Evolutionary conservation across 2,329 filamentous ascomycete genomes (phyloP).

Genomic region (Trichothecium sympodiale): DNA sequence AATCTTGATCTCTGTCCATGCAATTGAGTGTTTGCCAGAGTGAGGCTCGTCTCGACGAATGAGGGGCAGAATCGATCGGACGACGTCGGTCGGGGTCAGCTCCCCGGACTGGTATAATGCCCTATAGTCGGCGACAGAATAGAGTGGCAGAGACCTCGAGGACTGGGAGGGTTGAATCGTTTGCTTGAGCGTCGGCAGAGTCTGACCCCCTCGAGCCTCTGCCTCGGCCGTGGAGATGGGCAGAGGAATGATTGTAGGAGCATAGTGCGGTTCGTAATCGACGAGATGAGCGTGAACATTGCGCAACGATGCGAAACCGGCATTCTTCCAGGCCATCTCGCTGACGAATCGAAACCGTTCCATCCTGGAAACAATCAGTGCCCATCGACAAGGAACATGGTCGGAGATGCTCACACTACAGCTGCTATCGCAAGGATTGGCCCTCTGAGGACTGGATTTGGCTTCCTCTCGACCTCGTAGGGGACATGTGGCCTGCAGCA

Average conservation of each 20-base stretch:
- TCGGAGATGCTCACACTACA: slow-evolving; percentile 34
- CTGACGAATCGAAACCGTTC: slow-evolving; percentile 43
- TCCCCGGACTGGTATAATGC: slow-evolving; percentile 31
- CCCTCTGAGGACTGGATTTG: slow-evolving; percentile 48
- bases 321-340: slow-evolving; percentile 48
- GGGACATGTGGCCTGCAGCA: not conserved
- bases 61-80: slow-evolving; percentile 30
- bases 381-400: not conserved
- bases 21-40: slow-evolving; percentile 27
- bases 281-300: slow-evolving; percentile 39
- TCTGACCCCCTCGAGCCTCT: not conserved
- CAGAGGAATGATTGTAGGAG: slow-evolving; percentile 32
- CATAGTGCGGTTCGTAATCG: slow-evolving; percentile 34
- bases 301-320: slow-evolving; percentile 49
- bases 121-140: slow-evolving; percentile 33
- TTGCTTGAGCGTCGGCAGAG: slow-evolving; percentile 1
- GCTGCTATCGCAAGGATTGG: slow-evolving; percentile 39
- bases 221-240: slow-evolving; percentile 32
- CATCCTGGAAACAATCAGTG: slow-evolving; percentile 26
- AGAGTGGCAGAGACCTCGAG: slow-evolving; percentile 22
- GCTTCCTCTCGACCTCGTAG: not conserved
- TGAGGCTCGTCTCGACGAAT: slow-evolving; percentile 27
- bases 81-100: slow-evolving; percentile 34
- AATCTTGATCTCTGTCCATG: slow-evolving; percentile 32
- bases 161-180: slow-evolving; percentile 9